These are phyloP conservation scores for Tritrichomonas foetus DNA, from an alignment of 208 protist genomes.

Conservation along the genomic window DNA sequence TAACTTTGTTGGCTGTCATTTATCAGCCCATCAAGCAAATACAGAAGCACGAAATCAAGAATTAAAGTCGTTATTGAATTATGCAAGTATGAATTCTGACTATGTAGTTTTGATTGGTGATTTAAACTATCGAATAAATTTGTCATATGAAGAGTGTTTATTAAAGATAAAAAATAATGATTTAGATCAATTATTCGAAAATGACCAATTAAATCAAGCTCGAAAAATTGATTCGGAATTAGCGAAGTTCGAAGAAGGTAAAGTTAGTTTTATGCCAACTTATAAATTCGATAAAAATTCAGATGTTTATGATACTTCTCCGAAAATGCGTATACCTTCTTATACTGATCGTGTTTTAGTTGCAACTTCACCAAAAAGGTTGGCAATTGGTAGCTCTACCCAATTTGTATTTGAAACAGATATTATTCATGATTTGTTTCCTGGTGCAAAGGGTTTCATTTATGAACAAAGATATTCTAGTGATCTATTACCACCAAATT, in stretches of 20 bases:
- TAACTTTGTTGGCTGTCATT: background rate
- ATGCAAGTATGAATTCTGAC: background rate
- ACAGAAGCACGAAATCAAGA: background rate
- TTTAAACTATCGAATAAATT: background rate
- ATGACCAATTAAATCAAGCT: background rate
- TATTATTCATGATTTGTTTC: background rate
- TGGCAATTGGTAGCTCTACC: background rate
- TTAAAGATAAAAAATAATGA: background rate
- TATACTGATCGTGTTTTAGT: conserved; percentile 49
- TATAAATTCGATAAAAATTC: conserved; percentile 54
- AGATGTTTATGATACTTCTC: conserved; percentile 43
- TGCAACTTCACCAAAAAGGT: background rate
- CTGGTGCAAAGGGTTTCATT: background rate
- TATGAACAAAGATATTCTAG: background rate
- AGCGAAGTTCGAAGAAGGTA: conserved; percentile 46
- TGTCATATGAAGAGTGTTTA: background rate
- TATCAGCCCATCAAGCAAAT: background rate
- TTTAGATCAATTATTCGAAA: background rate
- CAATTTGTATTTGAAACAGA: background rate
- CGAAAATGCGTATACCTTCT: conserved; percentile 47
- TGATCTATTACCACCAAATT: background rate
- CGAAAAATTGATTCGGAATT: background rate
- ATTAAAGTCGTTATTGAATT: no score
- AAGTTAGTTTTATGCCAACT: conserved; percentile 53
- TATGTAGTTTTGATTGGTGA: background rate